Evolutionary conservation across 169 alveolate species (phyloP), one percentile per base, ranked within the genome.

Genomic region (Eimeria nieschulzi): DNA sequence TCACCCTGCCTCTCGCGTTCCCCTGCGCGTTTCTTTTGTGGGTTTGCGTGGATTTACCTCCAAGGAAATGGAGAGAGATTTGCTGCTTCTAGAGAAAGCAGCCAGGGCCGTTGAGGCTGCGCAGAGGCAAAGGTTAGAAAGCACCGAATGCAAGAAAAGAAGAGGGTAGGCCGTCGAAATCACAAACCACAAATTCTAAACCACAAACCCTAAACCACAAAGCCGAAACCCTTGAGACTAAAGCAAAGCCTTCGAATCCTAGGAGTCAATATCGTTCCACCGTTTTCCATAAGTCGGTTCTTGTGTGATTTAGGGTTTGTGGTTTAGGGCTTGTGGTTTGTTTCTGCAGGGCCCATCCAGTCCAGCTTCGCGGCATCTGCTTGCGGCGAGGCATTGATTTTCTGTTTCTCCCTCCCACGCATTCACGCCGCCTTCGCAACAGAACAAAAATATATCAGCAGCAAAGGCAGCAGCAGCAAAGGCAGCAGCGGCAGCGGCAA

Each of bases 391-490:
- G 76, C 46, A 23, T 66, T 15, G 76, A 66, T 26, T 66, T 66
- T 66, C 15, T 66, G 76, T 66, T 66, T 23, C 23, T 66, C 46
- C 76, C 76, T 15, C 76, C 76, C 7, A 66, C 76, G 15, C 76
- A 66, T 66, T 66, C 76, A 10, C 21, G 39, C 15, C 76, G 76
- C 21, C 17, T 66, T 66, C 39, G 12, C 76, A 66, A 66, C 26
- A 17, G 76, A 21, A 66, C 76, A n/a, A 66, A 66, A 66, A 23
- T 33, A 39, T 56, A 26, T 53, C 59, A 33, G 59, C 59, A 72
- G 83, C 83, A 72, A 23, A 13, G 59, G 23, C 83, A 72, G 21
- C 83, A 72, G 59, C 83, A 72, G 83, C 83, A 72, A 13, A 5
- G 39, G 56, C 83, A 0, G 21, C 9, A 23, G 5, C 33, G n/a